phyloP scores from a whole-genome alignment of 495 filamentous ascomycete genomes.

The Talaromyces ruber region DNA sequence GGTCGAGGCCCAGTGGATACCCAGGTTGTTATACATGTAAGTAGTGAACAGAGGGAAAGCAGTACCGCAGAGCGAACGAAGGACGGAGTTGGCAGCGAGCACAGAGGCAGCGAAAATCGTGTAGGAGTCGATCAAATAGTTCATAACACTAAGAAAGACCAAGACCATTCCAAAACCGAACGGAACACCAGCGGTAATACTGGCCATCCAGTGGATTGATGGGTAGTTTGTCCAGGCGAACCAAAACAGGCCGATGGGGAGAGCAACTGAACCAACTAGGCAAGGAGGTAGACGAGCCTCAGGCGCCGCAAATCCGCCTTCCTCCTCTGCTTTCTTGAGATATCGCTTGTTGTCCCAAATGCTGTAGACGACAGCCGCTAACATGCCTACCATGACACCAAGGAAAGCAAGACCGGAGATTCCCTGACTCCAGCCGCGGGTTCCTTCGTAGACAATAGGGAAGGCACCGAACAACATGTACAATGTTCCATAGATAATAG shows the following conservation, averaged over 20 bases:
- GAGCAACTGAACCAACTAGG: constrained; percentile 29
- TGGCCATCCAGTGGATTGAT: constrained; percentile 59
- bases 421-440: constrained; percentile 68
- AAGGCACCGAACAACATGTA: constrained; percentile 80
- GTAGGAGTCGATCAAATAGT: constrained; percentile 75
- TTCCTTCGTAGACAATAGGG: constrained; percentile 67
- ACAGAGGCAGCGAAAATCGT: constrained; percentile 76
- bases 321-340: constrained; percentile 20
- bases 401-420: constrained; percentile 69
- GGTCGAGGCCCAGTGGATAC: constrained; percentile 72
- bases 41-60: constrained; percentile 79
- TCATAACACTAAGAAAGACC: constrained; percentile 68
- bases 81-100: constrained; percentile 66
- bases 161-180: constrained; percentile 71
- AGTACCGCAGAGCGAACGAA: constrained; percentile 66
- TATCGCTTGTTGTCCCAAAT: constrained; percentile 45
- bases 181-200: constrained; percentile 54
- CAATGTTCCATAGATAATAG: constrained; percentile 65
- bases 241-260: constrained; percentile 50
- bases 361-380: constrained; percentile 45
- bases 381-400: constrained; percentile 79
- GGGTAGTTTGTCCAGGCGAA: constrained; percentile 66
- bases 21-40: constrained; percentile 66
- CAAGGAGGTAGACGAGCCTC: constrained; percentile 40
- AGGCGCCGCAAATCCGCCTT: constrained; percentile 35